Base-by-base conservation (phyloP, 345 rosid genomes). In the Aquilaria malaccensis region DNA sequence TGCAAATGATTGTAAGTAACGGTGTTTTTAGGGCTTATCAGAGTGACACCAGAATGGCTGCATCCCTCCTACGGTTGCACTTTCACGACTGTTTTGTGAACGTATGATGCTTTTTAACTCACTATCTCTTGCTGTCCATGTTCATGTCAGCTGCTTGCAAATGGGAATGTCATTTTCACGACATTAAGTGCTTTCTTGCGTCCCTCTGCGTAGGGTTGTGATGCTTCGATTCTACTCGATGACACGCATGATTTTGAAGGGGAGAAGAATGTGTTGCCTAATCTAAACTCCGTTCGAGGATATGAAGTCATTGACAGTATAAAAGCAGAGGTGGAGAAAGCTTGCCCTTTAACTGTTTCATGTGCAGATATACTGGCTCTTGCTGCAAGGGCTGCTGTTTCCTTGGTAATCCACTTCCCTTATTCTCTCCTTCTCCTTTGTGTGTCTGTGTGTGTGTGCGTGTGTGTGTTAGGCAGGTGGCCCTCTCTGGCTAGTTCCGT, bases 21-120 rank as follows among this genome's bases (percentile, higher is more conserved):
- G 87, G 87, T 15, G 95, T 91, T 65, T 63, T 74, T 83, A 67
- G 63, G n/a, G 96, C 95, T 72, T 65, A 78, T 46, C 68, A 37
- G 72, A 81, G 76, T 51, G 98, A 91, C 32, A 53, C 77, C 50
- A 78, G 98, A 73, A 82, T 91, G 9, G 88, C 88, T 52, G 98
- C 98, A 0, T 91, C 96, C 46, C 90, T 91, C 64, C 98, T 91
- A 12, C 85, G 96, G 2, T 62, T 91, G 66, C 95, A 88, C 71
- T 88, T 88, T 33, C 98, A 88, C 53, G 95, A 91, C 50, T 91
- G 98, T 60, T 81, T 91, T 32, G 90, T 91, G 32, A 84, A 88
- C 67, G 98, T 88, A 82, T 74, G 57, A 37, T 12, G 14, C 4
- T 43, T 33, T 56, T 41, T 14, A n/a, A 37, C 13, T 46, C 45